Evolutionary conservation across 2,329 filamentous ascomycete genomes (phyloP).

Genomic region (Diaporthe sp.): DNA sequence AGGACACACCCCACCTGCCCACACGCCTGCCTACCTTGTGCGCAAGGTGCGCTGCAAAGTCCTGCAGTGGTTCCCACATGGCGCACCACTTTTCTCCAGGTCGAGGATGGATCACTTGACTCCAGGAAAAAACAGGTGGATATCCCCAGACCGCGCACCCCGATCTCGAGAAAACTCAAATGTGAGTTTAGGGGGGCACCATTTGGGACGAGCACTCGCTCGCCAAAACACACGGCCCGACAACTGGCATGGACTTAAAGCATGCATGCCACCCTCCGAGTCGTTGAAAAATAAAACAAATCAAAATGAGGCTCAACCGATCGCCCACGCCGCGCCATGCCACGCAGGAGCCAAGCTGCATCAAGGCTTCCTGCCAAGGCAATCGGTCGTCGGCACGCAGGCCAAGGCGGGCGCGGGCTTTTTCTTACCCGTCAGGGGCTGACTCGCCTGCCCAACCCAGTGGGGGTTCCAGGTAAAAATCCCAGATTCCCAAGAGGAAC

Average conservation of each 20-base stretch:
- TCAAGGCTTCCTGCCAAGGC: slow-evolving; percentile 29
- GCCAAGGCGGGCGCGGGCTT: neutral
- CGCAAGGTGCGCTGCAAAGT: neutral
- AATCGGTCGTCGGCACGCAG: neutral
- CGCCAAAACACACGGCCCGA: slow-evolving; percentile 12
- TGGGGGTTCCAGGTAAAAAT: slow-evolving; percentile 10
- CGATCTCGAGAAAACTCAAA: slow-evolving; percentile 10
- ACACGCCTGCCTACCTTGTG: neutral
- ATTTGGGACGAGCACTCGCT: neutral
- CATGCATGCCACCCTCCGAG: neutral
- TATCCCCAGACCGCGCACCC: slow-evolving; percentile 31
- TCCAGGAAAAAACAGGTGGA: slow-evolving; percentile 30
- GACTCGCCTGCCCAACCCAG: slow-evolving; percentile 25
- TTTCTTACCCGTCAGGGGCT: slow-evolving; percentile 24
- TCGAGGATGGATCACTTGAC: slow-evolving; percentile 18
- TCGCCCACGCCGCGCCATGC: slow-evolving; percentile 3
- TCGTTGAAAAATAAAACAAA: neutral
- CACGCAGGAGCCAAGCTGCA: slow-evolving; percentile 14
- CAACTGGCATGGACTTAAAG: neutral
- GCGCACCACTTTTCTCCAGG: slow-evolving; percentile 31
- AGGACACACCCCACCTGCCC: slow-evolving; percentile 1
- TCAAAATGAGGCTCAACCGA: slow-evolving; percentile 28
- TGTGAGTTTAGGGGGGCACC: neutral
- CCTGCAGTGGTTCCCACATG: slow-evolving; percentile 17
- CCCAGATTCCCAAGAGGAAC: neutral